Conservation (phyloP, 1,284 basidiomycete genomes). For the Apiotrichum porosum region DNA sequence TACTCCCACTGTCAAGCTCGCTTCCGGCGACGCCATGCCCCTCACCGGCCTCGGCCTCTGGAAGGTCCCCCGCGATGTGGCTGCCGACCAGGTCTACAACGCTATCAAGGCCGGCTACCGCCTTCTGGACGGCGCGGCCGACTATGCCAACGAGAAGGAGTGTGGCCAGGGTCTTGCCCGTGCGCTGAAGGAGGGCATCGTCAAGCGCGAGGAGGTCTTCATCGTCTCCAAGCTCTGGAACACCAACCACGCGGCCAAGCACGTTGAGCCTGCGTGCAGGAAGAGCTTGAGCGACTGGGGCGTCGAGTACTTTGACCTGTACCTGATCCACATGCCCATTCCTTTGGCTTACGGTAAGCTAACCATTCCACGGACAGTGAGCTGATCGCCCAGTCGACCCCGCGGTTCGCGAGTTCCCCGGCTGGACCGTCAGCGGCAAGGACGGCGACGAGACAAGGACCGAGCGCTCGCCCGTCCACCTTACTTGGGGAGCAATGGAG, state of each 20-base stretch:
- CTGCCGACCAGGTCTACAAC: constrained; percentile 46
- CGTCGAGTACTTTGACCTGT: constrained; percentile 58
- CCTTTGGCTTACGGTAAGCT: constrained; percentile 4
- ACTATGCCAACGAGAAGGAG: constrained; percentile 51
- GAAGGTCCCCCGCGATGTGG: constrained; percentile 22
- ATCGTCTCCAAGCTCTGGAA: constrained; percentile 66
- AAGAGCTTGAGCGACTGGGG: constrained; percentile 58
- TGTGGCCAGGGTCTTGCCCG: constrained; percentile 63
- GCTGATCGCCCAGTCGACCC: constrained; percentile 3
- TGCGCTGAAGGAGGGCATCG: constrained; percentile 53
- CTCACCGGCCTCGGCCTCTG: constrained; percentile 24
- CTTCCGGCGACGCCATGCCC: constrained; percentile 10
- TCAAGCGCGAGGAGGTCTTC: constrained; percentile 58
- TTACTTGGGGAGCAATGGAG: constrained; percentile 69
- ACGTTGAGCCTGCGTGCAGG: constrained; percentile 11
- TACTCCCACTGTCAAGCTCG: constrained; percentile 1
- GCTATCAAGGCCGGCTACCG: constrained; percentile 51
- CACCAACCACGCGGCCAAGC: constrained; percentile 50
- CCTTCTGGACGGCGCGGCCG: constrained; percentile 49
- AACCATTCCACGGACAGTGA: too few species aligned
- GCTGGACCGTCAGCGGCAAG: constrained; percentile 1
- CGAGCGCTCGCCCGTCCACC: constrained; percentile 36
- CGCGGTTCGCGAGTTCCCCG: constrained; percentile 3
- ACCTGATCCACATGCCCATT: constrained; percentile 64
- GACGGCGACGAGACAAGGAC: neutral